Percentiles rank a stretch among this genome's conserved stretches.
Conservation (phyloP, 192 early-diverging fungal genomes). For the Umbelopsis sp. region DNA sequence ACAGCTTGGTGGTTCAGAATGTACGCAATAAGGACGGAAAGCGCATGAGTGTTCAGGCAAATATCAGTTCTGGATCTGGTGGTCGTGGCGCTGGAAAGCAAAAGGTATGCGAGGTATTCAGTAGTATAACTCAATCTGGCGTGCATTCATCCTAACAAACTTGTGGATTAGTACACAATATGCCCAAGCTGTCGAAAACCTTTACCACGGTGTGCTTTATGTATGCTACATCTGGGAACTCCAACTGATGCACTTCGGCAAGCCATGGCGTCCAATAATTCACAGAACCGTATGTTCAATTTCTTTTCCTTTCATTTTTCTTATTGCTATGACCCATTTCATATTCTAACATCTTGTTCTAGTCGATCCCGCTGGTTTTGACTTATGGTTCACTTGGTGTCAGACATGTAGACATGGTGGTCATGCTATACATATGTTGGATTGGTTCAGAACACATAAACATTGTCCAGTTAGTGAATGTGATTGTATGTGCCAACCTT, state of each 20-base stretch:
- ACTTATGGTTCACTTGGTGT: constrained; percentile 99
- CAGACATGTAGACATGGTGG: constrained; percentile 97
- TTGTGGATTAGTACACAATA: constrained; percentile 47
- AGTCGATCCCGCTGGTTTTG: constrained; percentile 63
- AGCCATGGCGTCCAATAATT: constrained; percentile 32
- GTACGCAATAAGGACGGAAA: constrained; percentile 51
- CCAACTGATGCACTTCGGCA: constrained; percentile 58
- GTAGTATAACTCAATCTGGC: not conserved
- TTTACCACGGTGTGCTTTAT: constrained; percentile 66
- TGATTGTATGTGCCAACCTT: constrained; percentile 62
- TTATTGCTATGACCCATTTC: not conserved
- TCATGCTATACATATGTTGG: constrained; percentile 84
- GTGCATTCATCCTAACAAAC: no score
- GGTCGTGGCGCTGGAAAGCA: constrained; percentile 33
- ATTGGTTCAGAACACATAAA: constrained; percentile 88
- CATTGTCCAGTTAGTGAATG: constrained; percentile 95
- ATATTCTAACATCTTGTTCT: not conserved
- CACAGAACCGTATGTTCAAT: constrained; percentile 21
- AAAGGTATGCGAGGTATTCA: constrained; percentile 31
- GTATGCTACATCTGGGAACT: constrained; percentile 66
- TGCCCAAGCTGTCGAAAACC: constrained; percentile 66
- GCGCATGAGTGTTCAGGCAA: constrained; percentile 44
- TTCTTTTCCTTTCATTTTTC: not conserved
- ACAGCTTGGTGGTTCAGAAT: constrained; percentile 51
- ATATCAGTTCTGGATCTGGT: constrained; percentile 22